Evolutionary conservation across 306 rosid genomes (phyloP).

Genomic region (Arachis stenosperma): DNA sequence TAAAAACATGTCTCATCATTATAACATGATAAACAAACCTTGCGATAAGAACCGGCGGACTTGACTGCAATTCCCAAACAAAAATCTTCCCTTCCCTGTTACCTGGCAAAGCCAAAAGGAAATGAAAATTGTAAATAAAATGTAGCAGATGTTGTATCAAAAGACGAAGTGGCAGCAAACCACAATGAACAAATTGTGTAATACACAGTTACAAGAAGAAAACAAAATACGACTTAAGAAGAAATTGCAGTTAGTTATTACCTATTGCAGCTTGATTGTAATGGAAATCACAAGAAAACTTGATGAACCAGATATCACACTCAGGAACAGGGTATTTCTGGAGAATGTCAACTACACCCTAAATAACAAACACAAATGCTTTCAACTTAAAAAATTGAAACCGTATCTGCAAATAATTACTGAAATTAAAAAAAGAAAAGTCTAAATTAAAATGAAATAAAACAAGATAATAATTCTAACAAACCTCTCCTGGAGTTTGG

Average conservation of each 20-base stretch:
- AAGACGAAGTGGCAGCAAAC: not conserved
- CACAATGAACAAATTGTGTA: conserved; percentile 1
- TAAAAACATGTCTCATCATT: conserved; percentile 1
- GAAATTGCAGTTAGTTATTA: conserved; percentile 30
- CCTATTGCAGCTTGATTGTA: conserved; percentile 81
- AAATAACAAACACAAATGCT: conserved; percentile 6
- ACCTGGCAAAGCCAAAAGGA: conserved; percentile 51
- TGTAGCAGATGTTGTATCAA: conserved; percentile 1
- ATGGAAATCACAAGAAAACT: conserved; percentile 93
- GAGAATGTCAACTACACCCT: conserved; percentile 90
- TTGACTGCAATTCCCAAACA: conserved; percentile 95
- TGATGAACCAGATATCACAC: conserved; percentile 98
- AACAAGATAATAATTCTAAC: conserved; percentile 45
- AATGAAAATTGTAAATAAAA: not conserved
- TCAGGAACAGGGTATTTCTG: conserved; percentile 97
- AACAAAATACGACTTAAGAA: not conserved
- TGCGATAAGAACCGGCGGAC: conserved; percentile 84
- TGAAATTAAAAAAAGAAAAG: conserved; percentile 19
- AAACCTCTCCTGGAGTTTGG: conserved; percentile 94
- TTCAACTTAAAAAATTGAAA: conserved; percentile 10
- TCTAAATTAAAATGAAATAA: conserved; percentile 9
- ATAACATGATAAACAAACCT: conserved; percentile 48
- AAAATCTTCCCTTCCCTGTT: conserved; percentile 88
- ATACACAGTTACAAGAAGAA: not conserved
- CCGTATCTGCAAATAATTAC: not conserved